phyloP scores from a whole-genome alignment of 257 asterid genomes.

The Solanum neorickii region DNA sequence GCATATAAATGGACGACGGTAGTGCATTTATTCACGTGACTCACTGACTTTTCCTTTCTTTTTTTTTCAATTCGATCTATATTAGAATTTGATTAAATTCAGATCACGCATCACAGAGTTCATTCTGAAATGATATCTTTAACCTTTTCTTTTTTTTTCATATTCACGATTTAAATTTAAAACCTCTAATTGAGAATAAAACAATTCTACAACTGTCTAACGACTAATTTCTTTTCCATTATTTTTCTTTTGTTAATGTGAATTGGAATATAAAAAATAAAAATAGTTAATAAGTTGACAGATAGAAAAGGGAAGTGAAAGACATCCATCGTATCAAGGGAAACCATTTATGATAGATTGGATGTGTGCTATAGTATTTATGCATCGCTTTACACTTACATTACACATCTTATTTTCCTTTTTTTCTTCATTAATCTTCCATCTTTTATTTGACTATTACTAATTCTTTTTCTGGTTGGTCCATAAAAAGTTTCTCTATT shows the following conservation, averaged over 20 bases:
- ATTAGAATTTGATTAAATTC: no score
- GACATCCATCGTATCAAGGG: slow-evolving; percentile 24
- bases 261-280: neutral
- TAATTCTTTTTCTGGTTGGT: neutral
- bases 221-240: neutral
- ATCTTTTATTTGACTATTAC: neutral
- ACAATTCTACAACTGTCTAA: no score
- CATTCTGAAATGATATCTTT: rapidly evolving
- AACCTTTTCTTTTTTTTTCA: rapidly evolving
- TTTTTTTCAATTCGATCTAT: no score
- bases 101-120: rapidly evolving
- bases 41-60: neutral
- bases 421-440: neutral
- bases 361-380: slow-evolving; percentile 19
- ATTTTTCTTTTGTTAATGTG: neutral
- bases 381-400: slow-evolving; percentile 10
- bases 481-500: neutral
- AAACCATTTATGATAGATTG: slow-evolving; percentile 15
- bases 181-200: no score
- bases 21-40: slow-evolving; percentile 26
- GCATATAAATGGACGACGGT: slow-evolving; percentile 6
- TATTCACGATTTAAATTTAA: neutral
- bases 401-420: neutral
- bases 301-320: slow-evolving; percentile 10
- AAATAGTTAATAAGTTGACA: neutral